phyloP scores from a whole-genome alignment of 164 flowering plant genomes.

The Liriodendron chinense region DNA sequence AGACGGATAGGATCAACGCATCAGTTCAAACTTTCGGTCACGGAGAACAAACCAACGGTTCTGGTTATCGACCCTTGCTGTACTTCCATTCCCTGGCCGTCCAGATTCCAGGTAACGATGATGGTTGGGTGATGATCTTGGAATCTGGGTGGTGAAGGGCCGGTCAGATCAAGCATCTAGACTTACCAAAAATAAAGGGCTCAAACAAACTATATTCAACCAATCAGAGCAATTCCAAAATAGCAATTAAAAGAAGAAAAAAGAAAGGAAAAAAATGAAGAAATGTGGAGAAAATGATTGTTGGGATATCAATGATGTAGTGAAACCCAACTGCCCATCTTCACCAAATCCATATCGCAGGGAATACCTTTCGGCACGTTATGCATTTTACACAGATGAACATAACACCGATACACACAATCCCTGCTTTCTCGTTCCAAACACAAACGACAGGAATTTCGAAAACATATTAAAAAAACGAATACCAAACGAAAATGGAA shows the following conservation, averaged over 20 bases:
- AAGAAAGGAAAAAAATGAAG: background rate
- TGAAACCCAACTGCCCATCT: slow-evolving; percentile 49
- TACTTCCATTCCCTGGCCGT: too few species aligned
- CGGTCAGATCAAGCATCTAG: background rate
- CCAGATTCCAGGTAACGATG: too few species aligned
- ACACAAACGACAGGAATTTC: background rate
- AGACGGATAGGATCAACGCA: too few species aligned
- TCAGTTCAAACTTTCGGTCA: too few species aligned
- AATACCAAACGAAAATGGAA: background rate
- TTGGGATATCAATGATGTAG: slow-evolving; percentile 24
- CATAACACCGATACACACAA: slow-evolving; percentile 53
- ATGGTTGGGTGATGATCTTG: too few species aligned
- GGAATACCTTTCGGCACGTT: slow-evolving; percentile 38
- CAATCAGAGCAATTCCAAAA: background rate
- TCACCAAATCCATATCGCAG: slow-evolving; percentile 38
- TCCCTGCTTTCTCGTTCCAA: slow-evolving; percentile 24
- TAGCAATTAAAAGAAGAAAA: background rate
- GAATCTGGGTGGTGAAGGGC: background rate
- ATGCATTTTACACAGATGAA: slow-evolving; percentile 23
- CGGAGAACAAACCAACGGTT: too few species aligned
- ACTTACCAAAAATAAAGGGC: background rate
- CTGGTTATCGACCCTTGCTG: too few species aligned
- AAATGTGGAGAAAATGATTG: slow-evolving; percentile 46
- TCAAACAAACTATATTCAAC: background rate
- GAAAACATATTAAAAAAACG: background rate